Base-by-base conservation (phyloP, 441 rosid species). In the Jatropha podagrica region DNA sequence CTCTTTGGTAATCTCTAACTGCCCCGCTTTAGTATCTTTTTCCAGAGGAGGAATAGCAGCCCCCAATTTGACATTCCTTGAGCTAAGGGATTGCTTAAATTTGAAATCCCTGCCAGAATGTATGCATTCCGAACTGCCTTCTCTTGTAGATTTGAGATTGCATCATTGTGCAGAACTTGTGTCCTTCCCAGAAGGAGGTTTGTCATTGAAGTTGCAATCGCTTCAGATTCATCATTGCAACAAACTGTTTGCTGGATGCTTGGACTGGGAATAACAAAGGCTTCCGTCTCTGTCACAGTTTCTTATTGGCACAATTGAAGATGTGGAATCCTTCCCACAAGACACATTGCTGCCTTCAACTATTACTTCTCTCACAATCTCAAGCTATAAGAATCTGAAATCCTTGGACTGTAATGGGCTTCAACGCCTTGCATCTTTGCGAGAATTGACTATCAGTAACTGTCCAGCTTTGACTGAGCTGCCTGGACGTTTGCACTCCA, bases 251-350 rank as follows among this genome's bases (percentile, higher is more conserved):
- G 81, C 81, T 37, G 37, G 42, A 3, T 26, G 73, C 38, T 41
- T 58, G 54, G 63, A 76, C 0, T 84, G 88, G 87, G 78, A 82
- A 3, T 58, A 83, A 51, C 65, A 75, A 20, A 76, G 68, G 52
- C 81, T 88, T 9, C 74, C 77, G 6, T 83, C 81, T 15, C 82
- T 88, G 56, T 77, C 75, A 8, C 73, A 76, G 65, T 78, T 88
- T 3, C 79, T 78, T 73, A 76, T 86, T 26, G 80, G 80, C 66
- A 60, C 58, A n/a, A 59, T 52, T 42, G 38, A 69, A 0, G 81
- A 78, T 18, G 51, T 69, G 59, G 82, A 74, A 32, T 81, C 86
- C 70, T 88, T 88, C 73, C 89, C 89, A 0, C 82, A 81, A 4
- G 81, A 81, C 78, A 78, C 78, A 63, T 78, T 85, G 72, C 76